Percentiles rank a stretch among this genome's conserved stretches.
These are phyloP conservation scores for Penicillium fimorum DNA, from an alignment of 495 filamentous ascomycete genomes.

Conservation along the genomic window DNA sequence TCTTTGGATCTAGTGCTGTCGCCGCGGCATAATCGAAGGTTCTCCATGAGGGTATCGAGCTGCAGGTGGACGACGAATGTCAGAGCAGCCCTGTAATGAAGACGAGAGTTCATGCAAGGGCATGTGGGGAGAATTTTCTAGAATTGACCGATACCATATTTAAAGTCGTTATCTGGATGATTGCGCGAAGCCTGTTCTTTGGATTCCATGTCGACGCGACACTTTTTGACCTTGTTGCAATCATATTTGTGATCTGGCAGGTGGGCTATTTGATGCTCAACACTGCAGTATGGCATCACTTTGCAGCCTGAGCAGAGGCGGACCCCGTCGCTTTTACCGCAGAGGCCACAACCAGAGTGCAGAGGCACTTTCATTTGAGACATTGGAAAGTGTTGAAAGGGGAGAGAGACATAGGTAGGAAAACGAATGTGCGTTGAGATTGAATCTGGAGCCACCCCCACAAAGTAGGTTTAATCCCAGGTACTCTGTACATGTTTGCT, in stretches of 20 bases:
- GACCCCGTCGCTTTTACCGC: constrained; percentile 23
- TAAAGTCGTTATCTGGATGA: constrained; percentile 34
- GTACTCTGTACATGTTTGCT: too few relatives aligned
- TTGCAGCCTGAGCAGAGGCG: constrained; percentile 43
- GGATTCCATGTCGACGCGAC: constrained; percentile 21
- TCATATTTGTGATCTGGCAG: constrained; percentile 38
- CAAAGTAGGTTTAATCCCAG: too few relatives aligned
- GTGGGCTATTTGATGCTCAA: constrained; percentile 43
- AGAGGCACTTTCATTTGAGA: not conserved
- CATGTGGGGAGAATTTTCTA: constrained; percentile 40
- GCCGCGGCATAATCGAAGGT: constrained; percentile 38
- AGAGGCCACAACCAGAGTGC: constrained; percentile 7
- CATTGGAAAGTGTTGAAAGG: too few relatives aligned
- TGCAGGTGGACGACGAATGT: constrained; percentile 34
- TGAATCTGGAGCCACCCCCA: too few relatives aligned
- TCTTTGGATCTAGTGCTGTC: constrained; percentile 47
- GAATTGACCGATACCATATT: constrained; percentile 36
- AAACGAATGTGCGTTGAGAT: too few relatives aligned
- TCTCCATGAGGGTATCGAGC: constrained; percentile 35
- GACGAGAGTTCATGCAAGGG: constrained; percentile 44
- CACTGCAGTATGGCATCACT: constrained; percentile 46
- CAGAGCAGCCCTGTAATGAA: constrained; percentile 28
- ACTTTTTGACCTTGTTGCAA: constrained; percentile 39
- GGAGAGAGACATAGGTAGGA: too few relatives aligned
- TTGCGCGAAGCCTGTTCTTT: constrained; percentile 38